Evolutionary conservation across 2,329 filamentous ascomycete species (phyloP), one percentile per base, ranked within the genome.

Genomic region (Epicoccum nigrum): DNA sequence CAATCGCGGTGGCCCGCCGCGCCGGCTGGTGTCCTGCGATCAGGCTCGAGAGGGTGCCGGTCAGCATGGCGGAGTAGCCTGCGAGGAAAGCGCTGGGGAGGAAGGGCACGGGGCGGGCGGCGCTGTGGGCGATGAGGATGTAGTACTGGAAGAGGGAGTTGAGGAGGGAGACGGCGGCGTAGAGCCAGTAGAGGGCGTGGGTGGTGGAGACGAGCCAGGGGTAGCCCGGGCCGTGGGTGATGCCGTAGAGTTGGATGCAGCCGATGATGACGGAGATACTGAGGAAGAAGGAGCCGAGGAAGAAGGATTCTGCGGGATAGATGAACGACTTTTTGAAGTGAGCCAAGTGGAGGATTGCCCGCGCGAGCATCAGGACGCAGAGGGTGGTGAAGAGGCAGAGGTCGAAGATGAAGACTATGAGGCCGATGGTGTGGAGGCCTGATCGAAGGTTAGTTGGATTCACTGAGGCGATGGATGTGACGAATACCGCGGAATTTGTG

Each of bases 21-120:
- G 79, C 72, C 0, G 84, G 81, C 55, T 90, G 87, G 0, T 77
- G 78, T 1, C 76, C 74, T 2, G 83, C 79, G 32, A 89, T 84
- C 39, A 88, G 78, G 0, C 82, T 81, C 0, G 86, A 86, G 20
- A 90, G 82, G 1, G 86, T 90, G 0, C 88, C 87, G 0, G 81
- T 83, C 2, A 90, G 77, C 87, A 90, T 90, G 61, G 15, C 81
- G 71, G 71, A 89, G 88, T 51, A 90, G 71, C 65, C 86, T 21
- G 86, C 86, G 1, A 90, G 74, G 47, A 90, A 83, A 84, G 86
- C 88, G 0, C 84, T 83, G 0, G 87, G 87, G 75, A 85, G 87
- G 81, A 89, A 88, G 6, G 81, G 83, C 35, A 86, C 79, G 2
- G 88, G 74, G 1, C 74, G 78, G 31, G 82, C 82, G 54, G 72